Base-by-base conservation (phyloP, 208 protist genomes). In the Leishmania mexicana region DNA sequence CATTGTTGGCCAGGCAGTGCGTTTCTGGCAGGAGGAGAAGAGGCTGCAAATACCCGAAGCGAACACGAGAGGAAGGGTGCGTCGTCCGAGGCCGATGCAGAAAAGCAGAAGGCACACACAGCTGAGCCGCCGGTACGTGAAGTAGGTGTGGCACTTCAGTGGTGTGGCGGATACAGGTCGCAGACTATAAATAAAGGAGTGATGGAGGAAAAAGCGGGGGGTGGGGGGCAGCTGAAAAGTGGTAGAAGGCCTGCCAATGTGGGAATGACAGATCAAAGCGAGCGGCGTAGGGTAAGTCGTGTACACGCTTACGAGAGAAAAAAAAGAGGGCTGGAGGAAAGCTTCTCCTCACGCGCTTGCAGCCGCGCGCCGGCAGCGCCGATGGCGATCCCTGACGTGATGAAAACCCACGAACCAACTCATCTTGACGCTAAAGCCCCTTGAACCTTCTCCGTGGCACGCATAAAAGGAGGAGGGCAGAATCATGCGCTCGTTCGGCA, bases 21-120 rank as follows among this genome's bases (percentile, higher is more conserved):
- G 15, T 51, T 45, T 42, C 24, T 3, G n/a, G 2, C 21, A 49
- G 3, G 13, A 67, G 28, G 57, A 68, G 8, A 42, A 84, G 17
- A 17, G 10, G 0, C 17, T 21, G n/a, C 3, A 15, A 15, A 54
- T 35, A 60, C 24, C 24, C 21, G 15, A 65, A 83, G 75, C 49
- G 24, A 62, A 86, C 76, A 67, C 71, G 28, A 60, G 58, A 77
- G 76, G 68, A 49, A 45, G 40, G 24, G 28, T 28, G 24, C 19
- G 3, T 28, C 42, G 28, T 38, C 28, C 21, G 45, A 49, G 11
- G 28, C 3, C 10, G 45, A 53, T n/a, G 31, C 65, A n/a, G 7
- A 72, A 28, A 13, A 54, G 28, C 11, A 31, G 6, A 35, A 11
- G 0, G 15, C 68, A 35, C 19, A 17, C 67, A 28, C 49, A 28